Evolutionary conservation across 1,284 basidiomycete genomes (phyloP), one percentile per base, ranked within the genome.

Genomic region (Ceratobasidium sp.): DNA sequence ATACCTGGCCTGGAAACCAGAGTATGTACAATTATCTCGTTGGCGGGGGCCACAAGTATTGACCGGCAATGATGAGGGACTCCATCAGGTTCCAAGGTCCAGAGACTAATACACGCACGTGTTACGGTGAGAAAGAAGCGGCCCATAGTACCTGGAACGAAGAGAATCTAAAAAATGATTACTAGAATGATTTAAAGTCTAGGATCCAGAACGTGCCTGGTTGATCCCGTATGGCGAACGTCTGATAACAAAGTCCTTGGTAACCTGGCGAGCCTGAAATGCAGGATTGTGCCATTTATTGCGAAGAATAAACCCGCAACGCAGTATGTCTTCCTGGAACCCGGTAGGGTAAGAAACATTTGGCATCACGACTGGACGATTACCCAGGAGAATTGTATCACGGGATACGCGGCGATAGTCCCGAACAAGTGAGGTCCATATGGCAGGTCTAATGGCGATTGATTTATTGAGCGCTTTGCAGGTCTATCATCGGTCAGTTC

Each of bases 71-170:
- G 33, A 13, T 29, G 60, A 11, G 60, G 60, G 16, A 29, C 8
- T 9, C 60, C 36, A 33, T 53, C 16, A 13, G 60, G 60, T 33
- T 53, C 49, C 47, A 64, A 27, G 30, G 60, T 64, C 60, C 60
- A 64, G 6, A 64, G 36, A 29, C 3, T 25, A 16, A 64, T 49
- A 7, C 19, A 21, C 11, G 30, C 25, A 14, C 33, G 60, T 1
- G 60, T 41, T 25, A 64, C 49, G 39, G 47, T 50, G 14, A 64
- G 25, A 29, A 64, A 64, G 49, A 36, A 64, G 8, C 60, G 47
- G 23, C 60, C 60, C 49, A 64, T 50, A 8, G 60, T 21, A 19
- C 42, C 60, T 23, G 60, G 60, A 11, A 64, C 60, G 52, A 64
- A 64, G 11, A 41, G 19, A 19, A 64, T 64, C 60, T 64, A 19